Evolutionary conservation across 176 grass and related monocot genomes (phyloP).

Genomic region (maize (Zea mays)): Zm-B73-REFERENCE-NAM-5.0 NC_050096.1:275620501-275621000

Average conservation of each 20-base stretch:
- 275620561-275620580: background rate
- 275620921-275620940: background rate
- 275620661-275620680: background rate
- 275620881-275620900: background rate
- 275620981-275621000: constrained; percentile 10
- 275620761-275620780: background rate
- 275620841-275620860: background rate
- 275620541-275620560: constrained; percentile 49
- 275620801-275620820: constrained; percentile 38
- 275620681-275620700: constrained; percentile 8
- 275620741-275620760: background rate
- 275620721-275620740: background rate
- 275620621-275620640: no score
- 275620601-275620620: no score
- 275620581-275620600: background rate
- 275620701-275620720: constrained; percentile 49
- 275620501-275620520: constrained; percentile 49
- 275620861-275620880: background rate
- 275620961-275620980: constrained; percentile 20
- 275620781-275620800: constrained; percentile 42
- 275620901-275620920: background rate
- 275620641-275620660: no score
- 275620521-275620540: constrained; percentile 65
- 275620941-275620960: background rate
- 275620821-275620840: constrained; percentile 6